Evolutionary conservation across 345 rosid genomes (phyloP), one percentile per base, ranked within the genome.

Genomic region (Hypericum perforatum): DNA sequence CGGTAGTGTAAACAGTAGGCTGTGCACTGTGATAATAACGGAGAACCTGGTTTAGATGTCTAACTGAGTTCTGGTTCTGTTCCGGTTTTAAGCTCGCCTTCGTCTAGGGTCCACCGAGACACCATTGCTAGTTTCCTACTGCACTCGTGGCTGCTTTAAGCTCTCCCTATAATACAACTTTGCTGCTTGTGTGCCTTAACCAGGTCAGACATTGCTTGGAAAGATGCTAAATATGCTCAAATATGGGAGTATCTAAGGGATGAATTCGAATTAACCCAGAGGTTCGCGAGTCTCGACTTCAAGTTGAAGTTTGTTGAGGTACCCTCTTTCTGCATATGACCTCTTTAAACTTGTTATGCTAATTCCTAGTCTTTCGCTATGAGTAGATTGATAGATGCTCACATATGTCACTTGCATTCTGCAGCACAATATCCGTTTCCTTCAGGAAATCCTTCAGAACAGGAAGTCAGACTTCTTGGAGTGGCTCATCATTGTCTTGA

Each of bases 151-250:
- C 48, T 53, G 43, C 16, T 8, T 2, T 8, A 10, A 39, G 6
- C 15, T 16, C 0, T 16, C 36, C 16, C 11, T 44, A 8, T 8
- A 41, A 56, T 22, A 22, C 4, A 38, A 51, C 9, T 54, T 39
- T n/a, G 49, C 8, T 11, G 32, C 32, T 22, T 22, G 32, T 22
- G 32, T 54, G 56, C 54, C 57, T 50, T 39, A 40, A 60, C 66
- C 77, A 91, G 98, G 74, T 92, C 97, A 11, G 98, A 92, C 65
- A 92, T 92, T 53, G 97, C 97, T 11, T 92, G 98, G 98, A 92
- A 92, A 65, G 86, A 92, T 71, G 98, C 97, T 4, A 92, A 88
- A 66, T 92, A 79, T 66, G 88, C 82, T 50, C 88, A 83, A 78
- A 86, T 84, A 78, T 82, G 91, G 91, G 94, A 89, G 69, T 89